These are phyloP conservation scores for Raphanus sativus DNA, from an alignment of 345 rosid genomes.

Conservation along the genomic window DNA sequence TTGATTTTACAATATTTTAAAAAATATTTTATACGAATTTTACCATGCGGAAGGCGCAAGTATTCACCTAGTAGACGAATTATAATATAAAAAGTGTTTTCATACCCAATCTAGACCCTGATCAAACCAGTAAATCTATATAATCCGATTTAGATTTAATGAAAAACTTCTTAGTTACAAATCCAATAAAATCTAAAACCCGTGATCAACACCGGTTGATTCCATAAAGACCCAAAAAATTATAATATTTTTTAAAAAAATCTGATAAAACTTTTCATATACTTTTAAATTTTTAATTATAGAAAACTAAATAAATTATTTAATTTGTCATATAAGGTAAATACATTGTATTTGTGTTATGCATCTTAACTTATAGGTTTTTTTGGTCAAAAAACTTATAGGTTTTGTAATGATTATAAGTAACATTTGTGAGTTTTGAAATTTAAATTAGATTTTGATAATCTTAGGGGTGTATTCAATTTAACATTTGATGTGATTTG, in stretches of 20 bases:
- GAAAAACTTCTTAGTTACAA: not conserved
- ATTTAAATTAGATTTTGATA: too few relatives aligned
- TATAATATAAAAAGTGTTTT: not conserved
- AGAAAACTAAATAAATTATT: too few relatives aligned
- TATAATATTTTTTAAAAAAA: too few relatives aligned
- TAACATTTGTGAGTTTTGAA: not conserved
- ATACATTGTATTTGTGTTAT: not conserved
- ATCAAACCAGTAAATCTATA: too few relatives aligned
- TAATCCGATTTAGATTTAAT: not conserved
- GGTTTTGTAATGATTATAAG: not conserved
- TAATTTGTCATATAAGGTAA: not conserved
- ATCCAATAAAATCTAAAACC: not conserved
- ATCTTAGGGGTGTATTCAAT: too few relatives aligned
- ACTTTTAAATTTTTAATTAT: not conserved
- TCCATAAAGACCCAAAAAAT: not conserved
- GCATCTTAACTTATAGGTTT: not conserved
- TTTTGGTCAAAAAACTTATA: too few relatives aligned
- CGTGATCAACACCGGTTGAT: not conserved
- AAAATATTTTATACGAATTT: too few relatives aligned
- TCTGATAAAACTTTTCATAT: not conserved
- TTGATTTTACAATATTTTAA: too few relatives aligned
- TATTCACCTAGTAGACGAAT: not conserved
- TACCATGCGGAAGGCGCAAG: too few relatives aligned
- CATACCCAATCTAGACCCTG: not conserved
- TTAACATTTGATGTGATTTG: too few relatives aligned